These are phyloP conservation scores for Pisolithus sp. DNA, from an alignment of 768 basidiomycete species.

Conservation along the genomic window DNA sequence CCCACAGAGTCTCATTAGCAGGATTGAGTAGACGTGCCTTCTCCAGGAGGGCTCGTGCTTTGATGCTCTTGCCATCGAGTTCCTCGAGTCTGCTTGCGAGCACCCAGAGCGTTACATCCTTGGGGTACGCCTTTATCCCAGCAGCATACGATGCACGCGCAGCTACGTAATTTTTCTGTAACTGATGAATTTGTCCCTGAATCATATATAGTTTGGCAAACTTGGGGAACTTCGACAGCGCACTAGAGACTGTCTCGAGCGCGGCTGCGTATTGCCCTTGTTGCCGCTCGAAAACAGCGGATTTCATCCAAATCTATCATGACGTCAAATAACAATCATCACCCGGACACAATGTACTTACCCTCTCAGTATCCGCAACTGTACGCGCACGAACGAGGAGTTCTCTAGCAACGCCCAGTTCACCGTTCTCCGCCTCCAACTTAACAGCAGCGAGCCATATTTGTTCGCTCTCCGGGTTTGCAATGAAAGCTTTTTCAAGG, in stretches of 20 bases:
- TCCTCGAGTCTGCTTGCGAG: conserved; percentile 88
- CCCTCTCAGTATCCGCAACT: conserved; percentile 88
- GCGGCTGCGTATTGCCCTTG: conserved; percentile 72
- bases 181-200: conserved; percentile 84
- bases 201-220: conserved; percentile 96
- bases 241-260: conserved; percentile 65
- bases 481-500: conserved; percentile 83
- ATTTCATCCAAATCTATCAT: conserved; percentile 97
- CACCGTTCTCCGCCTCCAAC: conserved; percentile 92
- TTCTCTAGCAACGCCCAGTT: conserved; percentile 79
- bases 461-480: conserved; percentile 93
- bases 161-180: conserved; percentile 48
- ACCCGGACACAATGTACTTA: conserved; percentile 30
- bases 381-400: conserved; percentile 82
- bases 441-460: conserved; percentile 99
- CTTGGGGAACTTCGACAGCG: conserved; percentile 77
- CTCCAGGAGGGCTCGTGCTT: conserved; percentile 84
- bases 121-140: conserved; percentile 83
- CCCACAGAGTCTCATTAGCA: conserved; percentile 82
- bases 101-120: conserved; percentile 82
- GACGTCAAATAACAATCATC: background rate
- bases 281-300: conserved; percentile 89
- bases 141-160: conserved; percentile 79
- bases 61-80: conserved; percentile 85
- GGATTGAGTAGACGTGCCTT: conserved; percentile 84